phyloP scores from a whole-genome alignment of 257 asterid species.

The Ilex aquifolium region DNA sequence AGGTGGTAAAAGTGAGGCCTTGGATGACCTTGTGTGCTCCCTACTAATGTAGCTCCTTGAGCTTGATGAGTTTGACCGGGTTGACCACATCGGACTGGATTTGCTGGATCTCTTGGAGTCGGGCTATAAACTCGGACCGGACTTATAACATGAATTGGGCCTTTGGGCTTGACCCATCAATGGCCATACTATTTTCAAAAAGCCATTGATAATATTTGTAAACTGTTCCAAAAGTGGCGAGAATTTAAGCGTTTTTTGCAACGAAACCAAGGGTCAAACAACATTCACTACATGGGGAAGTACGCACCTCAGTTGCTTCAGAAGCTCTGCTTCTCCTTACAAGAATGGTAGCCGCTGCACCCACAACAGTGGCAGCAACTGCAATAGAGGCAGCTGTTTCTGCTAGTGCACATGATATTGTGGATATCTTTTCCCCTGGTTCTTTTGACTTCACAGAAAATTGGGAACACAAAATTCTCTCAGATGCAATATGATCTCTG shows the following conservation, averaged over 20 bases:
- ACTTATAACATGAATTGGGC: too few relatives aligned
- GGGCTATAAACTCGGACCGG: too few relatives aligned
- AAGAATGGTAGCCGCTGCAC: constrained; percentile 67
- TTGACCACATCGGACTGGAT: too few relatives aligned
- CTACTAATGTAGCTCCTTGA: too few relatives aligned
- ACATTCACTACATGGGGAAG: not conserved
- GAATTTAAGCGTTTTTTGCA: not conserved
- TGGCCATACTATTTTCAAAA: too few relatives aligned
- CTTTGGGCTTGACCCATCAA: too few relatives aligned
- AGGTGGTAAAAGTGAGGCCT: too few relatives aligned
- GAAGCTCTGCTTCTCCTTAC: constrained; percentile 40
- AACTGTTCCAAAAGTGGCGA: not conserved
- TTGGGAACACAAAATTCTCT: constrained; percentile 17
- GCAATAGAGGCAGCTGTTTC: constrained; percentile 69
- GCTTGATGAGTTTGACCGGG: too few relatives aligned
- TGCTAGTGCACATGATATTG: constrained; percentile 36
- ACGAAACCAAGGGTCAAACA: not conserved
- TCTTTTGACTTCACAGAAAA: constrained; percentile 12
- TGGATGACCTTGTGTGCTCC: too few relatives aligned
- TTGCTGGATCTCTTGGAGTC: too few relatives aligned
- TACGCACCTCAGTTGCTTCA: constrained; percentile 39
- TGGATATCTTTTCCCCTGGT: constrained; percentile 19
- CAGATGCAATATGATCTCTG: constrained; percentile 9
- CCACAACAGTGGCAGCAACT: constrained; percentile 61
- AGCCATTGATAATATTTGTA: not conserved